A percentile compares a stretch with the other conserved stretches of the same genome.
phyloP scores from a whole-genome alignment of 2,329 filamentous ascomycete species.

The Passalora sequoiae region DNA sequence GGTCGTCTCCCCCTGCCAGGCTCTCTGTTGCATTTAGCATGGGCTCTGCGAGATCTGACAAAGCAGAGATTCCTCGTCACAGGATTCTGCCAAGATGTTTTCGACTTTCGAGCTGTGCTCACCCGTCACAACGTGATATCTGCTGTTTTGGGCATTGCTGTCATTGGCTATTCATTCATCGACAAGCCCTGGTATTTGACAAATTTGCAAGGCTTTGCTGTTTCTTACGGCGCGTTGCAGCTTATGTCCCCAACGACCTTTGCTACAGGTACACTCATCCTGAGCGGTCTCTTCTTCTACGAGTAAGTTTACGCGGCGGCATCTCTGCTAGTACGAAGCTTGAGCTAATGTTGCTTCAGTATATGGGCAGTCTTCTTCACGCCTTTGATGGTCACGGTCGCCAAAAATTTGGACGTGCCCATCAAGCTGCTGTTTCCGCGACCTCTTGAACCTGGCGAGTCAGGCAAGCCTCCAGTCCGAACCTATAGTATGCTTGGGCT shows the following conservation, averaged over 20 bases:
- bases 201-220: constrained; percentile 80
- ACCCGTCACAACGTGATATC: constrained; percentile 52
- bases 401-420: constrained; percentile 81
- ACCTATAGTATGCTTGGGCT: constrained; percentile 72
- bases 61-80: constrained; percentile 50
- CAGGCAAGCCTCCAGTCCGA: constrained; percentile 38
- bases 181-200: constrained; percentile 65
- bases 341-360: too few species aligned
- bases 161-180: constrained; percentile 61
- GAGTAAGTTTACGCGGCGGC: too few species aligned
- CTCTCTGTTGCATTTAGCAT: constrained; percentile 37
- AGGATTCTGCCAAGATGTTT: constrained; percentile 45
- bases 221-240: constrained; percentile 73
- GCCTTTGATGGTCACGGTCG: constrained; percentile 81
- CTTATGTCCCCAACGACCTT: constrained; percentile 88
- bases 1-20: constrained; percentile 44
- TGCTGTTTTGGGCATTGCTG: constrained; percentile 50
- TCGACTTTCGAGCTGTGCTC: constrained; percentile 47
- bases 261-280: constrained; percentile 69
- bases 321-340: too few species aligned
- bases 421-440: constrained; percentile 84
- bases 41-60: constrained; percentile 46
- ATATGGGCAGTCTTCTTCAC: constrained; percentile 90
- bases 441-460: constrained; percentile 40
- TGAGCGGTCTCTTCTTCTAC: constrained; percentile 82